phyloP scores from a whole-genome alignment of 331 rosid species.

The Malus hybrid region DNA sequence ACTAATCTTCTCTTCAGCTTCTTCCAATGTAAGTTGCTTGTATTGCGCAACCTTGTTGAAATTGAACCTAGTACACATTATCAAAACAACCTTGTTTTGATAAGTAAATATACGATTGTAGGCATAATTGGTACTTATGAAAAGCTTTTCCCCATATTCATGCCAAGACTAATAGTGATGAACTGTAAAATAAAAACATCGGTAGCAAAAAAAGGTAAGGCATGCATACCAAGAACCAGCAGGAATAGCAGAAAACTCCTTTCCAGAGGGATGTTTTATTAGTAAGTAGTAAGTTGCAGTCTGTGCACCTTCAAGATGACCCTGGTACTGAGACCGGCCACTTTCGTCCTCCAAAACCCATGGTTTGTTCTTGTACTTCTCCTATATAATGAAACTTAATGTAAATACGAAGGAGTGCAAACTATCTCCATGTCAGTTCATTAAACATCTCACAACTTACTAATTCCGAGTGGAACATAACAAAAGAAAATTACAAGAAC shows the following conservation, averaged over 20 bases:
- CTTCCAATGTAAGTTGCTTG: conserved; percentile 91
- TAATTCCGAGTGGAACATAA: neutral
- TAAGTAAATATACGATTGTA: neutral
- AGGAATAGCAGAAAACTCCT: conserved; percentile 92
- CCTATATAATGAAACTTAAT: conserved; percentile 31
- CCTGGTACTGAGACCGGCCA: conserved; percentile 82
- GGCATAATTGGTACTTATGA: neutral
- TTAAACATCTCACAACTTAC: neutral
- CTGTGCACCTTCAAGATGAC: conserved; percentile 96
- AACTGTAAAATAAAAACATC: neutral
- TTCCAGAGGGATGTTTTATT: conserved; percentile 56
- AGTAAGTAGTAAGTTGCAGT: conserved; percentile 86
- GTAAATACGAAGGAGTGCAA: neutral
- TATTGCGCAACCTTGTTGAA: conserved; percentile 94
- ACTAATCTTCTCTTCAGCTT: conserved; percentile 97
- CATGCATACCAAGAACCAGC: conserved; percentile 89
- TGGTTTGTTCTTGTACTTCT: conserved; percentile 90
- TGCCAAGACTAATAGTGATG: neutral
- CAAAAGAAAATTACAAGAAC: neutral
- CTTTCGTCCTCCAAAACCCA: conserved; percentile 98
- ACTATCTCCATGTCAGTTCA: neutral
- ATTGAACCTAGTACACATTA: conserved; percentile 56
- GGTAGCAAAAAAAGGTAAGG: neutral
- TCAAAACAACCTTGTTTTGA: neutral
- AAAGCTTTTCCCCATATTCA: neutral